phyloP scores from a whole-genome alignment of 176 grass and related monocot genomes.

The Rhynchospora breviuscula region DNA sequence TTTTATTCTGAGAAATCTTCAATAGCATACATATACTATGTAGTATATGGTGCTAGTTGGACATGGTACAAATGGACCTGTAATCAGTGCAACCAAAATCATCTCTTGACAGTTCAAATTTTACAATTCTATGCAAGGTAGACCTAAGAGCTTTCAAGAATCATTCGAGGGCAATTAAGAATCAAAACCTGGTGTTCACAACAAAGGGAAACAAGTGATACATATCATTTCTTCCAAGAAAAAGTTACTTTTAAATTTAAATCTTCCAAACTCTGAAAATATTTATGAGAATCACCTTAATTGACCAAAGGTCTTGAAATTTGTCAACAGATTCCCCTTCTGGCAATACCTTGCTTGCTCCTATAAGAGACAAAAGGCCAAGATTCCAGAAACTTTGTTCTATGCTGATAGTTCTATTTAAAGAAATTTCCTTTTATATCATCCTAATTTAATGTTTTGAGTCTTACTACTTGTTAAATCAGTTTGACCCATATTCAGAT shows the following conservation, averaged over 20 bases:
- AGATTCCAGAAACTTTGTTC: background rate
- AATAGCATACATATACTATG: background rate
- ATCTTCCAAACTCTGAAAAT: background rate
- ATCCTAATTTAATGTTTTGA: background rate
- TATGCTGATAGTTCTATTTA: background rate
- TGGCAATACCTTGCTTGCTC: conserved; percentile 55
- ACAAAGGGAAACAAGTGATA: background rate
- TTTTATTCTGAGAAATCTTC: background rate
- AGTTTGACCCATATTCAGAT: too few relatives aligned
- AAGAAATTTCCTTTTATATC: background rate
- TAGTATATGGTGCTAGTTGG: background rate
- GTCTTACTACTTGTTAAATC: background rate
- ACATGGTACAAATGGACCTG: background rate
- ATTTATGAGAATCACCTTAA: conserved; percentile 44
- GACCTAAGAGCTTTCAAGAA: background rate
- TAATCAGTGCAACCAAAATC: background rate
- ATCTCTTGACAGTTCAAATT: background rate
- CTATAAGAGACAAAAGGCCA: conserved; percentile 24
- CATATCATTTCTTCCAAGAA: too few relatives aligned
- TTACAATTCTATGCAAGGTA: background rate
- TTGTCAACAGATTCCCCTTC: conserved; percentile 48
- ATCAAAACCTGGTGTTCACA: background rate
- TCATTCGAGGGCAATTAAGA: background rate
- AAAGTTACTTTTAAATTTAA: too few relatives aligned
- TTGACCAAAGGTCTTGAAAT: conserved; percentile 52